Base-by-base conservation (phyloP, 805 yeast genomes). In the Candida nemodendra region DNA sequence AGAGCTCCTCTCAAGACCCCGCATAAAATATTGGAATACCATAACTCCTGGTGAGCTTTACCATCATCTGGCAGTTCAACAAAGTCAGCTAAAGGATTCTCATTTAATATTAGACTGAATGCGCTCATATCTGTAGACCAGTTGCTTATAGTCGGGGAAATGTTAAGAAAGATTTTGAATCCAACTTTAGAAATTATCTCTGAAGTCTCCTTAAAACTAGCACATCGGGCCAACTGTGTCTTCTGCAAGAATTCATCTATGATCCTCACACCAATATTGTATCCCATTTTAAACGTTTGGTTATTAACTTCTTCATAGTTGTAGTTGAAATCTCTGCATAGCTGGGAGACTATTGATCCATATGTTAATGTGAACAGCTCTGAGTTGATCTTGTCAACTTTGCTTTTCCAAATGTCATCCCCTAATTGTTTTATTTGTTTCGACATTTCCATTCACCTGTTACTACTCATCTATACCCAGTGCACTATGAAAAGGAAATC, bases 351-450 rank as follows among this genome's bases (percentile, higher is more conserved):
- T 32, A 93, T 78, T 3, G 96, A 81, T 8, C 99, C 99, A 54
- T 93, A 93, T 1, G 96, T 91, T 42, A 93, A 67, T n/a, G 96
- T 87, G 64, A 93, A 87, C 36, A 93, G 71, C 63, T 93, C 99
- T 2, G 95, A 82, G 59, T 90, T 93, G 42, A 91, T 81, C 62
- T 91, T 91, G 51, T 88, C 96, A 28, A 84, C 85, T 49, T 76
- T 76, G 56, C 78, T 82, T 63, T 86, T 88, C 96, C 97, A 91
- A 32, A 89, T 78, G 40, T 90, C 97, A 42, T 91, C 98, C 22
- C 95, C 91, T 14, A 78, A 67, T 13, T 69, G 62, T 44, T 68
- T 69, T 25, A 64, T 56, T 16, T 71, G 54, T 44, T 68, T 72
- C 25, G 73, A 56, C 57, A 54, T 54, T 15, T 3, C 30, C 16